Evolutionary conservation across 1,284 basidiomycete genomes (phyloP).

Genomic region (Agaricales sp.): DNA sequence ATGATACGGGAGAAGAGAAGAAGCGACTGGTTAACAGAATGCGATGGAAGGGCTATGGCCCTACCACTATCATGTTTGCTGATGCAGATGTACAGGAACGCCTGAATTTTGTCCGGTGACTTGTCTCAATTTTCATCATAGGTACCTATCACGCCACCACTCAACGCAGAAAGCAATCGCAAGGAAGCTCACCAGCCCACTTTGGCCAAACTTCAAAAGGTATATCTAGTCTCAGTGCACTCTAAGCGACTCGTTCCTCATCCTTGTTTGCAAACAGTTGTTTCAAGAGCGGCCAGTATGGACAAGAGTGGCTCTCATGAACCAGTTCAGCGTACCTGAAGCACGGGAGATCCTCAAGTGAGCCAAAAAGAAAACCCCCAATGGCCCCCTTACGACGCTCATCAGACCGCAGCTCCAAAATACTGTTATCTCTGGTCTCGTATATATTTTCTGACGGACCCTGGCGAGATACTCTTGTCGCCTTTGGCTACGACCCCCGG

Average conservation of each 20-base stretch:
- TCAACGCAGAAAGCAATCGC: conserved; percentile 44
- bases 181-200: conserved; percentile 49
- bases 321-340: conserved; percentile 68
- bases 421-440: conserved; percentile 57
- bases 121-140: conserved; percentile 15
- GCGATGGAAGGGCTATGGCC: conserved; percentile 72
- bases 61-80: conserved; percentile 57
- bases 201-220: conserved; percentile 48
- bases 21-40: conserved; percentile 71
- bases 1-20: conserved; percentile 71
- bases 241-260: no score
- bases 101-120: background rate
- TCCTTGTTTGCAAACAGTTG: no score
- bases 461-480: conserved; percentile 84
- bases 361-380: conserved; percentile 55
- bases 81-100: conserved; percentile 38
- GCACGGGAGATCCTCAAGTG: conserved; percentile 66
- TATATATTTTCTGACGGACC: conserved; percentile 93
- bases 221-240: conserved; percentile 21
- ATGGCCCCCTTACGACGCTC: conserved; percentile 25
- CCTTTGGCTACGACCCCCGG: conserved; percentile 86
- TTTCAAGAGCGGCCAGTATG: conserved; percentile 78
- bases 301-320: conserved; percentile 78
- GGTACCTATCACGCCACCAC: conserved; percentile 60
- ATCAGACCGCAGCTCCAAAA: conserved; percentile 46